Conservation (phyloP, 2,329 filamentous ascomycete genomes). For the Cyanodermella asteris region DNA sequence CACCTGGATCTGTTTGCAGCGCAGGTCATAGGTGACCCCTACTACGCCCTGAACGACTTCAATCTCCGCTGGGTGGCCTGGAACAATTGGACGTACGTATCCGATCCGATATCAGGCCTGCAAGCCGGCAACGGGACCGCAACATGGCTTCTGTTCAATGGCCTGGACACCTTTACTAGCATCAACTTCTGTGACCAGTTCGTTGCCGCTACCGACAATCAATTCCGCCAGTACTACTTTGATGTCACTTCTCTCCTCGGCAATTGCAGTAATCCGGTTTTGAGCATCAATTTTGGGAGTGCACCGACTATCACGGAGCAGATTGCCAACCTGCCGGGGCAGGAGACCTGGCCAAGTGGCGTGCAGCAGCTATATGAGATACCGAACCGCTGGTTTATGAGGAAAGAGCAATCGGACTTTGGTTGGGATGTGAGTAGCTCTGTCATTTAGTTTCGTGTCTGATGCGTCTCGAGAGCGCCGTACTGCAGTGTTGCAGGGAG, state of each 20-base stretch:
- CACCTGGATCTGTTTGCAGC: conserved; percentile 35
- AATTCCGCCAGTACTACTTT: conserved; percentile 40
- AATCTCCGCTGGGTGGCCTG: conserved; percentile 36
- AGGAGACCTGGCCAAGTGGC: conserved; percentile 28
- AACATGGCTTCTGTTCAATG: conserved; percentile 38
- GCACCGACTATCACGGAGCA: conserved; percentile 30
- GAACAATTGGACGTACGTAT: conserved; percentile 39
- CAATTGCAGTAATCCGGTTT: conserved; percentile 19
- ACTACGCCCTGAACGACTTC: conserved; percentile 36
- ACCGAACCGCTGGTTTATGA: conserved; percentile 31
- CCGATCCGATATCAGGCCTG: conserved; percentile 22
- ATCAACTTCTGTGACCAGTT: conserved; percentile 32
- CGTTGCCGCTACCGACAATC: conserved; percentile 36
- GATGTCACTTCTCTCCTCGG: conserved; percentile 28
- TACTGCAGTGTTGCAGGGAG: too few relatives aligned
- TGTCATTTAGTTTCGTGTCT: too few relatives aligned
- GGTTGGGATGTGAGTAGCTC: too few relatives aligned
- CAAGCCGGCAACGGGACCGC: conserved; percentile 12
- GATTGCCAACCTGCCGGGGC: conserved; percentile 28
- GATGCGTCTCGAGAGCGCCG: too few relatives aligned
- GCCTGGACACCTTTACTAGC: conserved; percentile 37
- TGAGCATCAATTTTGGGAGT: conserved; percentile 35
- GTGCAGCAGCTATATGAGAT: conserved; percentile 31
- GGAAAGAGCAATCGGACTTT: conserved; percentile 41
- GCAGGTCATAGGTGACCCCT: conserved; percentile 29